phyloP scores from a whole-genome alignment of 2,329 filamentous ascomycete genomes.

The Ophiostoma novo-ulmi region DNA sequence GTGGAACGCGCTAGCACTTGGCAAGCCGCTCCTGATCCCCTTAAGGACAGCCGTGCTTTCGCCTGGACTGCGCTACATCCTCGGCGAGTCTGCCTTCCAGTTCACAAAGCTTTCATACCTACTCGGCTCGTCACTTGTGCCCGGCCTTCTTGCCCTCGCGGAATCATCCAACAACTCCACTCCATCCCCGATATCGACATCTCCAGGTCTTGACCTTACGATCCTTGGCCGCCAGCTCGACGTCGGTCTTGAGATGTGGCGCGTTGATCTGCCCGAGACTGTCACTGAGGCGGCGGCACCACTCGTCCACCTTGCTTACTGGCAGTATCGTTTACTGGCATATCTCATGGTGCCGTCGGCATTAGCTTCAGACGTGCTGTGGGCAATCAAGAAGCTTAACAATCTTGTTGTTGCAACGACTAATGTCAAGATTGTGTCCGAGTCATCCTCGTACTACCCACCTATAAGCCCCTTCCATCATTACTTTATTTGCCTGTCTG shows the following conservation, averaged over 20 bases:
- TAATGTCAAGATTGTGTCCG: conserved; percentile 17
- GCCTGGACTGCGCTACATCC: conserved; percentile 52
- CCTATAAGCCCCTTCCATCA: conserved; percentile 60
- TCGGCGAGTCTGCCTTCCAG: conserved; percentile 61
- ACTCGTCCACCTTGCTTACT: conserved; percentile 62
- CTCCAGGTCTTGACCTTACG: conserved; percentile 32
- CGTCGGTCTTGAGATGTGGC: conserved; percentile 59
- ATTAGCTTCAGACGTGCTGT: conserved; percentile 53
- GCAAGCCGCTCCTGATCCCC: conserved; percentile 57
- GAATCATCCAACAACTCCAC: conserved; percentile 35
- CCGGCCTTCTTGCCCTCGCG: conserved; percentile 14
- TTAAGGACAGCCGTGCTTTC: conserved; percentile 57
- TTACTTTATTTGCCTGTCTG: conserved; percentile 52
- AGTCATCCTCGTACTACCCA: conserved; percentile 31
- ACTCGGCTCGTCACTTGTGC: conserved; percentile 44
- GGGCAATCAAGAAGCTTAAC: conserved; percentile 54
- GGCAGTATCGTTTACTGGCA: conserved; percentile 62
- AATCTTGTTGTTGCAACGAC: conserved; percentile 49
- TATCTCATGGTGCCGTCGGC: conserved; percentile 55
- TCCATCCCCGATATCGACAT: conserved; percentile 19
- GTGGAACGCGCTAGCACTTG: conserved; percentile 66
- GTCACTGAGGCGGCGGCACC: conserved; percentile 50
- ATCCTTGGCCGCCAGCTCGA: conserved; percentile 48
- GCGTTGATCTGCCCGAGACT: conserved; percentile 56
- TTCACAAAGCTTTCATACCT: conserved; percentile 54